Conservation (phyloP, 257 asterid genomes). For the Capsicum pubescens region DNA sequence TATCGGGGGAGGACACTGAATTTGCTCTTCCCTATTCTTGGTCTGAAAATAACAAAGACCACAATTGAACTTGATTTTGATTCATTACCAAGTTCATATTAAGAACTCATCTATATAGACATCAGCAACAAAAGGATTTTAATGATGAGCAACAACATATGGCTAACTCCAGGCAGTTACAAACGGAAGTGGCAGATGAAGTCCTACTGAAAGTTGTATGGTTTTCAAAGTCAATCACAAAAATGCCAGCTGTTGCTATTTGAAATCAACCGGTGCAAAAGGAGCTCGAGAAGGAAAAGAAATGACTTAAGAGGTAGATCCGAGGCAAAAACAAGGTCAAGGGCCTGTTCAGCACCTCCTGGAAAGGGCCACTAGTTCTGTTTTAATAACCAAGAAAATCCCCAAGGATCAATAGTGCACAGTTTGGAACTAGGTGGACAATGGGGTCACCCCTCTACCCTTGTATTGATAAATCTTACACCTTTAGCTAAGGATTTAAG, state of each 20-base stretch:
- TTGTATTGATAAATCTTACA: constrained; percentile 9
- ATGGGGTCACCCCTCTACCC: neutral
- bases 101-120: neutral
- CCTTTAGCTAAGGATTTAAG: neutral
- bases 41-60: neutral
- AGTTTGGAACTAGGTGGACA: neutral
- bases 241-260: neutral
- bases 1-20: neutral
- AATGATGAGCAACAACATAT: neutral
- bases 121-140: constrained; percentile 1
- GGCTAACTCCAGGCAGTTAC: neutral
- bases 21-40: constrained; percentile 7
- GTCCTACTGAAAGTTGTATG: constrained; percentile 4
- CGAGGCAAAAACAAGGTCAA: constrained; percentile 18
- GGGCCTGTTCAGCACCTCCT: constrained; percentile 3
- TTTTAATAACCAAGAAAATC: neutral
- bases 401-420: neutral
- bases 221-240: neutral
- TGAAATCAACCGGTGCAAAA: neutral
- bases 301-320: neutral
- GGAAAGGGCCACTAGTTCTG: neutral
- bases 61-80: constrained; percentile 5
- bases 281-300: constrained; percentile 8
- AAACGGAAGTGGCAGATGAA: neutral
- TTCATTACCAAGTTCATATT: neutral